Evolutionary conservation across 2,329 filamentous ascomycete species (phyloP), one percentile per base, ranked within the genome.

Genomic region (Fusarium keratoplasticum): DNA sequence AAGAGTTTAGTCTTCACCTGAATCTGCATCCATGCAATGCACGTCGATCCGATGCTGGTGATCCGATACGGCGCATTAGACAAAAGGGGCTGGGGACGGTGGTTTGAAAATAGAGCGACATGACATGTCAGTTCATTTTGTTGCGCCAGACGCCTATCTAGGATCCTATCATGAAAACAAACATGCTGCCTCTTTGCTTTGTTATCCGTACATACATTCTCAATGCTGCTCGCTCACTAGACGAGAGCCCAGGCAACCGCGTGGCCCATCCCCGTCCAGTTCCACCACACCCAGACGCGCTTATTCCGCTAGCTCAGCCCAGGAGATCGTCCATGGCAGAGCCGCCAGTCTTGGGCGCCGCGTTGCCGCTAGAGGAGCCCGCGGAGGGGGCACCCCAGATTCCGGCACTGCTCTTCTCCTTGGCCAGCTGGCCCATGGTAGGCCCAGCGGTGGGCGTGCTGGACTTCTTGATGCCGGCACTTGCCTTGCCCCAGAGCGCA

Each of bases 351-450:
- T 80, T 77, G 58, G 78, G 77, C 27, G 80, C 69, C 42, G 73
- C 74, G 68, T 78, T 70, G 58, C 76, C 76, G 61, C 74, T 74
- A 5, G 78, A 72, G 7, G 80, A 61, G 74, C 81, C 72, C 75
- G 86, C 69, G 57, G 91, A 87, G 18, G 93, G 88, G 1, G 94
- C 89, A 20, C 96, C 96, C 95, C 97, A 99, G 73, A 99, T 94
- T 9, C 95, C 95, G 18, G 95, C 95, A 77, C 92, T 95, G 67
- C 95, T 96, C 88, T 98, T 98, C 84, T 98, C 95, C 87, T 98
- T 98, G n/a, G 95, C 96, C 83, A 99, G 90, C 82, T 97, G 95
- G 33, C 95, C 95, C 84, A 99, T 89, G 64, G 95, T 95, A 61
- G 95, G 92, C 1, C 93, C 93, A 63, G 88, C 86, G 11, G 86